These are phyloP conservation scores for Pleoardoris graminearum DNA, from an alignment of 2,329 filamentous ascomycete genomes.

Conservation along the genomic window DNA sequence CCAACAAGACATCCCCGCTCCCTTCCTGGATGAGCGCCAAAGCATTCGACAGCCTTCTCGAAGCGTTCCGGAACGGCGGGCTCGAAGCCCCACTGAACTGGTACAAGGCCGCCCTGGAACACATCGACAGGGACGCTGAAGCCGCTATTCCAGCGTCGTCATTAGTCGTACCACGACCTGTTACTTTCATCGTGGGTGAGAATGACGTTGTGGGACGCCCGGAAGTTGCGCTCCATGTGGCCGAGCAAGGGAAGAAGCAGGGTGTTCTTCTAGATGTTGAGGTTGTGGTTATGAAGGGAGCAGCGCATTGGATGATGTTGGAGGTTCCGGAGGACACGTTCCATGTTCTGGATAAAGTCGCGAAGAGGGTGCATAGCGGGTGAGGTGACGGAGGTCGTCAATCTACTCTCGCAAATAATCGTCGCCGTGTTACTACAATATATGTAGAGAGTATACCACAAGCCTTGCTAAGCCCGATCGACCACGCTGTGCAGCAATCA, in stretches of 20 bases:
- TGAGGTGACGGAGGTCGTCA: not conserved
- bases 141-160: not conserved
- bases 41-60: not conserved
- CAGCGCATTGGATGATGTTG: not conserved
- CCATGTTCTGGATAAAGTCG: not conserved
- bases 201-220: slow-evolving; percentile 2
- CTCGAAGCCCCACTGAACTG: not conserved
- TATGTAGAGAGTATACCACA: too few species aligned
- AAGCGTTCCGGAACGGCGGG: not conserved
- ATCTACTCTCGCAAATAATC: too few species aligned
- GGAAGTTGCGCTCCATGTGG: not conserved
- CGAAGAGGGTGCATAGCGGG: not conserved
- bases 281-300: not conserved
- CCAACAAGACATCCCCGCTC: not conserved
- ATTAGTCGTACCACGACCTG: not conserved
- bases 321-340: not conserved
- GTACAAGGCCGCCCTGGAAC: slow-evolving; percentile 5
- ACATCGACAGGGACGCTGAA: not conserved
- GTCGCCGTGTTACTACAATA: too few species aligned
- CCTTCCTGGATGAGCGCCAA: not conserved
- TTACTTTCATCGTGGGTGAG: slow-evolving; percentile 2
- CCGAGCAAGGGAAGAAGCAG: not conserved
- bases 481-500: too few species aligned
- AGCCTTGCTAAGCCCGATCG: too few species aligned
- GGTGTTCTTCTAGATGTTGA: not conserved